Percentiles rank a stretch among this genome's conserved stretches.
These are phyloP conservation scores for Flaveria robusta DNA, from an alignment of 129 eudicot genomes.

Conservation along the genomic window DNA sequence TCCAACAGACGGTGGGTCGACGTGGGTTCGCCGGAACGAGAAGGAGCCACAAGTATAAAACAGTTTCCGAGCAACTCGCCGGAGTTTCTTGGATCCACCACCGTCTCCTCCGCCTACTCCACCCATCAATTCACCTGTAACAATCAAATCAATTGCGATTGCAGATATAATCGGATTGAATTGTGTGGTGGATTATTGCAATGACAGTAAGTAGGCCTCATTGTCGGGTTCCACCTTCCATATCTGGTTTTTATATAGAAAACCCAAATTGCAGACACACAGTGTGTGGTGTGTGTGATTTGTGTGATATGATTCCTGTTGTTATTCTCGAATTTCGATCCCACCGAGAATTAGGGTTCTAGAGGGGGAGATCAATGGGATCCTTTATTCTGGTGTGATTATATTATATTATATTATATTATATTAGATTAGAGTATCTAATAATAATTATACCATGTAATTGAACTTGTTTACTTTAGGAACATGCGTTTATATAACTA, in stretches of 20 bases:
- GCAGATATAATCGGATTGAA: neutral
- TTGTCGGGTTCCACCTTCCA: conserved; percentile 24
- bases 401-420: no score
- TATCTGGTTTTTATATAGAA: conserved; percentile 16
- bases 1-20: neutral
- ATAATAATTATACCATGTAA: no score
- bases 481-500: neutral
- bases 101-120: conserved; percentile 7
- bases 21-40: conserved; percentile 22
- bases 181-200: no score
- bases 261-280: neutral
- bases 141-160: conserved; percentile 3
- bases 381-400: no score
- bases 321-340: conserved; percentile 27
- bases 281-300: neutral
- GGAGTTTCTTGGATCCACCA: conserved; percentile 35
- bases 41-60: conserved; percentile 34
- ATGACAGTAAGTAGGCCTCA: neutral
- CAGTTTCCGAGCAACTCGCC: conserved; percentile 31
- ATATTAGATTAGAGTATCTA: no score
- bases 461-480: neutral
- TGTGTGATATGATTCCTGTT: conserved; percentile 9
- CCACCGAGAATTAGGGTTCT: conserved; percentile 4
- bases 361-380: no score
- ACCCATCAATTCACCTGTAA: conserved; percentile 25